Evolutionary conservation across 2,329 filamentous ascomycete species (phyloP).

Genomic region (Fusarium pseudocircinatum): DNA sequence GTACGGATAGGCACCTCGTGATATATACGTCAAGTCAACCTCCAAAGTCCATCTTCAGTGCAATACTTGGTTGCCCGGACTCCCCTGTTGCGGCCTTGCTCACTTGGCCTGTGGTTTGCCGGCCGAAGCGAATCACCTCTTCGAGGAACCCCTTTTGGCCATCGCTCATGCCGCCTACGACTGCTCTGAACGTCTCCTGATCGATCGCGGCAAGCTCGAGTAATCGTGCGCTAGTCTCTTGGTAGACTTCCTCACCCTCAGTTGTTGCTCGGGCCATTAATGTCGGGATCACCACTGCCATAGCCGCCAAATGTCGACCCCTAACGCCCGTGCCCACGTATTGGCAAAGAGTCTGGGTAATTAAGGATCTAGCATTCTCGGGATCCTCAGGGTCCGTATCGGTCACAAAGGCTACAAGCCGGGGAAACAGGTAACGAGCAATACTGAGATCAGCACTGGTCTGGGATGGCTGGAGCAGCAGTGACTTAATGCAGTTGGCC

Average conservation of each 20-base stretch:
- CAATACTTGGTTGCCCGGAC: constrained; percentile 80
- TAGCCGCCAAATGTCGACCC: constrained; percentile 65
- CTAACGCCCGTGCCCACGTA: constrained; percentile 65
- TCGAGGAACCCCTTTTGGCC: constrained; percentile 82
- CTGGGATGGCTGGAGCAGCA: constrained; percentile 74
- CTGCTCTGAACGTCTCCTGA: constrained; percentile 75
- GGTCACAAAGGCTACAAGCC: constrained; percentile 78
- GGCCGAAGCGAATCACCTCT: constrained; percentile 76
- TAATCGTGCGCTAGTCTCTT: constrained; percentile 79
- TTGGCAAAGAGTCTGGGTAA: constrained; percentile 79
- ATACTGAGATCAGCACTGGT: constrained; percentile 77
- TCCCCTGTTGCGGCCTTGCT: constrained; percentile 53
- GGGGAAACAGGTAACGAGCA: constrained; percentile 77
- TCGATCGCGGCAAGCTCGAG: constrained; percentile 84
- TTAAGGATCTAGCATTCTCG: constrained; percentile 74
- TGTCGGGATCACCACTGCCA: constrained; percentile 80
- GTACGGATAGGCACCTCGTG: not conserved
- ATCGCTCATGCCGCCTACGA: constrained; percentile 76
- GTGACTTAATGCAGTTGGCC: constrained; percentile 86
- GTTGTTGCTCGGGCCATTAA: constrained; percentile 77
- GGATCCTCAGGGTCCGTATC: constrained; percentile 79
- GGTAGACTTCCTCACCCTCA: constrained; percentile 69
- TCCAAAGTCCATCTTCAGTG: constrained; percentile 93
- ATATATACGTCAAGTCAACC: constrained; percentile 42
- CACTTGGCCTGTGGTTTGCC: constrained; percentile 55